These are phyloP conservation scores for Austroboletus niveus DNA, from an alignment of 1,284 basidiomycete genomes.

Conservation along the genomic window DNA sequence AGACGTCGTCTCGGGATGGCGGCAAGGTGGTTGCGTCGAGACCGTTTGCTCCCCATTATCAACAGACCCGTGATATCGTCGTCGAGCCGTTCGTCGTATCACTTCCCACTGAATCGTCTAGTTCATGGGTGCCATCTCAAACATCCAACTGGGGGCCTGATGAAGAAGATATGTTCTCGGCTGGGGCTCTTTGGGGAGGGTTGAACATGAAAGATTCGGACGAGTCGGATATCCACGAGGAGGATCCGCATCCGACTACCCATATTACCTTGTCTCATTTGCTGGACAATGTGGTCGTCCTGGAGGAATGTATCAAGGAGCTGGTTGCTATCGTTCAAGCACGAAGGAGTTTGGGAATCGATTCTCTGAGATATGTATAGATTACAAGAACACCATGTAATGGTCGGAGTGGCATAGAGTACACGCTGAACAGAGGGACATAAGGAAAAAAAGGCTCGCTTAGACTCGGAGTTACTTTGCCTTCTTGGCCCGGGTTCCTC, in stretches of 20 bases:
- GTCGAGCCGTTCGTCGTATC: conserved; percentile 73
- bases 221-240: conserved; percentile 25
- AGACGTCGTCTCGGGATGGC: conserved; percentile 40
- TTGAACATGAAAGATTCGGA: conserved; percentile 32
- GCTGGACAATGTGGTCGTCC: conserved; percentile 91
- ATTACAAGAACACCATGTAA: neutral
- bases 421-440: neutral
- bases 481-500: conserved; percentile 34
- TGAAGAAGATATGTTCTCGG: conserved; percentile 67
- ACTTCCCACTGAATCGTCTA: conserved; percentile 45
- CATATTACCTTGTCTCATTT: conserved; percentile 76
- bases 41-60: conserved; percentile 86
- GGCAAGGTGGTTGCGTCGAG: conserved; percentile 58
- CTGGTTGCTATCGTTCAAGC: conserved; percentile 85
- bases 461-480: conserved; percentile 22
- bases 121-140: conserved; percentile 61
- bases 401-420: neutral
- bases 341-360: conserved; percentile 83
- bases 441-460: neutral
- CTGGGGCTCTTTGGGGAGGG: conserved; percentile 54
- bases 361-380: conserved; percentile 74
- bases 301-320: conserved; percentile 97
- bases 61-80: conserved; percentile 67
- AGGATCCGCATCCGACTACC: conserved; percentile 27
- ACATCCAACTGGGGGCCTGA: conserved; percentile 50